Conservation (phyloP, 139 green algal species). For the Micromonas commoda region DNA sequence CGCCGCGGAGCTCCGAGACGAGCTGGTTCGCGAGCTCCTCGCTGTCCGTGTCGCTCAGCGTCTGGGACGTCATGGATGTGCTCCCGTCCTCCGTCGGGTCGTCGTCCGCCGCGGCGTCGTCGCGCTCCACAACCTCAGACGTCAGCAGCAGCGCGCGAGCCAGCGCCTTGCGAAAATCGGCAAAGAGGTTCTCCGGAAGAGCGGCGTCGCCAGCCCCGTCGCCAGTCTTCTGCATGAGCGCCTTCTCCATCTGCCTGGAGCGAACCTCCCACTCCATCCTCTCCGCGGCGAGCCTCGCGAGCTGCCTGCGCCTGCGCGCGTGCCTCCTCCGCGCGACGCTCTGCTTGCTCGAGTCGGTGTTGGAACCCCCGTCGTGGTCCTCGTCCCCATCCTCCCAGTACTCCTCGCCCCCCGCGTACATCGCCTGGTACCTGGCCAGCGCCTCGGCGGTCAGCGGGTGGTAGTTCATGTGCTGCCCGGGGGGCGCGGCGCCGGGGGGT, state of each 20-base stretch:
- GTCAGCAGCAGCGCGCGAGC: not conserved
- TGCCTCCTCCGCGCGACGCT: not conserved
- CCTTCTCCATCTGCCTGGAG: not conserved
- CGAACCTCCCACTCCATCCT: not conserved
- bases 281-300: not conserved
- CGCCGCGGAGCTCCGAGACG: not conserved
- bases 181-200: not conserved
- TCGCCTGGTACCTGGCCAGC: not conserved
- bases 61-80: no score
- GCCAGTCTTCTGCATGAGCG: not conserved
- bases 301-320: not conserved
- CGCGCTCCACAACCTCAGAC: not conserved
- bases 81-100: not conserved
- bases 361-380: not conserved
- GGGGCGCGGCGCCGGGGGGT: not conserved
- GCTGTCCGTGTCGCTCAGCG: not conserved
- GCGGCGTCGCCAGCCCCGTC: not conserved
- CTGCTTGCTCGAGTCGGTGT: not conserved
- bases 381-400: not conserved
- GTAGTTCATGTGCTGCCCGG: not conserved
- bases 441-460: not conserved
- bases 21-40: not conserved
- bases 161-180: not conserved
- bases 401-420: no score
- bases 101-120: not conserved